Evolutionary conservation across 2,329 filamentous ascomycete species (phyloP), one percentile per base, ranked within the genome.

Genomic region (Mollisia scopiformis): DNA sequence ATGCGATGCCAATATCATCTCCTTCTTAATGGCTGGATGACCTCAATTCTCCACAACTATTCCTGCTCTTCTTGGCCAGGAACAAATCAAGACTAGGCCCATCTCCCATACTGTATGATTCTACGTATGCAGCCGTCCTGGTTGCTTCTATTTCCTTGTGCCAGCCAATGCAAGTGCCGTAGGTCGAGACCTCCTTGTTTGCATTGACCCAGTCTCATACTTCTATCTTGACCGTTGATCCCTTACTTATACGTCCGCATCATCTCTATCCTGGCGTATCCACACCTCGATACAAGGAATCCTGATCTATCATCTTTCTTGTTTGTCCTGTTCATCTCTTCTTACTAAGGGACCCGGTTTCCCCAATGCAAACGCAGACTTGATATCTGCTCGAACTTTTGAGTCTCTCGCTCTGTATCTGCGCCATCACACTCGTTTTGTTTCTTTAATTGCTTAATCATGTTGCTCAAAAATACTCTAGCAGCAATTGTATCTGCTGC

Each of bases 401-500:
- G 54, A 25, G n/a, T 43, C 52, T 54, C 19, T 33, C 33, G n/a
- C 19, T 53, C 23, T 50, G 56, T 50, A 41, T 55, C 55, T 2
- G 11, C 28, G 23, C 13, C 43, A 41, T 31, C 56, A 60, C 58
- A 46, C 46, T 60, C 58, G 43, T 60, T 52, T 54, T 43, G 21
- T 28, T 19, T 30, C 16, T 43, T 21, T 21, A 30, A 46, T 35
- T 57, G 54, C 33, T 49, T 55, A 54, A 63, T 58, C 50, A 67
- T 69, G 66, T 61, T 66, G 27, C 41, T 61, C 57, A 65, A 53
- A 33, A 62, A 61, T 21, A 50, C 59, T 25, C 27, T 67, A 23
- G 50, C 59, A 27, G 61, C 63, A 56, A 31, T 64, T n/a, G 28
- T 64, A 3, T 57, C 59, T 13, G 55, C 63, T 37, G 55, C 63